Percentiles rank a stretch among this genome's conserved stretches.
These are phyloP conservation scores for Xylaria sp. DNA, from an alignment of 2,329 filamentous ascomycete genomes.

Conservation along the genomic window DNA sequence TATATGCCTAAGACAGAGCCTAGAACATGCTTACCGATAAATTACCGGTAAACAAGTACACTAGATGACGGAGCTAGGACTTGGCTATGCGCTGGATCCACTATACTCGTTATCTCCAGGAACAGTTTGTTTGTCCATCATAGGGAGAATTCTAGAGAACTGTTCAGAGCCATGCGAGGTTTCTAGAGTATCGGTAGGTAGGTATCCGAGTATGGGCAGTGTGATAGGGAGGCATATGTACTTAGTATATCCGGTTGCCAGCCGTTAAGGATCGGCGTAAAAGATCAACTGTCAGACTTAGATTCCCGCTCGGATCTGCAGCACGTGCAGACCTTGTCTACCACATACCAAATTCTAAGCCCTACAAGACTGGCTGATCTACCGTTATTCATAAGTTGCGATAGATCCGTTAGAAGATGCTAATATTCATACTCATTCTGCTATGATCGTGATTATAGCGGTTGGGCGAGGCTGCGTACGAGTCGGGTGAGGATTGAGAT, in stretches of 20 bases:
- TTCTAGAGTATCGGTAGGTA: no score
- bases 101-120: neutral
- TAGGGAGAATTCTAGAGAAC: neutral
- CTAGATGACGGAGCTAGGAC: neutral
- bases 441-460: neutral
- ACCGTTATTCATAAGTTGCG: neutral
- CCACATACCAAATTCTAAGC: neutral
- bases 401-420: neutral
- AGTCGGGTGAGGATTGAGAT: neutral
- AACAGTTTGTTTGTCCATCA: neutral
- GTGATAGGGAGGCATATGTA: neutral
- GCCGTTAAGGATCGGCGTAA: slow-evolving; percentile 5
- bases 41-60: no score
- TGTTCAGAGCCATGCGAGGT: neutral
- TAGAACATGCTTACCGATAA: no score
- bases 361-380: neutral
- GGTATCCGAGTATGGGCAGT: neutral
- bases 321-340: slow-evolving; percentile 6
- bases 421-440: neutral
- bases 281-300: neutral
- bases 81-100: slow-evolving; percentile 8
- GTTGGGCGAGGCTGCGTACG: neutral
- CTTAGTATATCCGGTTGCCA: neutral
- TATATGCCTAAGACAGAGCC: no score
- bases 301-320: slow-evolving; percentile 23